phyloP scores from a whole-genome alignment of 2,329 filamentous ascomycete genomes.

The Colletotrichum lupini region DNA sequence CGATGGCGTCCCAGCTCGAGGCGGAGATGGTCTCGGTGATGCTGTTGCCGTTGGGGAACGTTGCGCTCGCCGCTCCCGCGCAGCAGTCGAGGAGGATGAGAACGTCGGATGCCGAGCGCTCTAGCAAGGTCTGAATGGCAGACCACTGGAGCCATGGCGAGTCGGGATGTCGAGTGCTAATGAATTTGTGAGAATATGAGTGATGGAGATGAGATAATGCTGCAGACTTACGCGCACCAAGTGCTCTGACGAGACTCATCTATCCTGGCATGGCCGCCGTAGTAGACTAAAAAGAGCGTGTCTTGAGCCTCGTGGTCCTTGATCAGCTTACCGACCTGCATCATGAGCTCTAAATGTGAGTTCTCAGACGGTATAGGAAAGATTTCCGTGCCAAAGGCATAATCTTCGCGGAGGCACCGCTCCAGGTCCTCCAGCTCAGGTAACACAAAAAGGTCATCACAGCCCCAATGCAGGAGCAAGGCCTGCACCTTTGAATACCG shows the following conservation, averaged over 20 bases:
- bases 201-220: background rate
- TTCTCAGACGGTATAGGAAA: slow-evolving; percentile 70
- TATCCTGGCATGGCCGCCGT: slow-evolving; percentile 69
- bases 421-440: slow-evolving; percentile 68
- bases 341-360: slow-evolving; percentile 67
- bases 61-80: slow-evolving; percentile 69
- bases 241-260: slow-evolving; percentile 70
- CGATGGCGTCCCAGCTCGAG: slow-evolving; percentile 71
- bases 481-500: slow-evolving; percentile 67
- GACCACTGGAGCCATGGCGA: slow-evolving; percentile 71
- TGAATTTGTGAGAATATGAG: background rate
- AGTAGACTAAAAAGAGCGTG: slow-evolving; percentile 68
- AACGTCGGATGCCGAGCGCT: slow-evolving; percentile 67
- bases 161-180: slow-evolving; percentile 59
- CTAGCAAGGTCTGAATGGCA: slow-evolving; percentile 68
- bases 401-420: slow-evolving; percentile 64
- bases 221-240: slow-evolving; percentile 65
- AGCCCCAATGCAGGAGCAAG: slow-evolving; percentile 67
- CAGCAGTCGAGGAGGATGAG: slow-evolving; percentile 70
- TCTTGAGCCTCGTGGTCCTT: slow-evolving; percentile 66
- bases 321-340: slow-evolving; percentile 66
- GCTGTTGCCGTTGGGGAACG: slow-evolving; percentile 67
- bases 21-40: slow-evolving; percentile 72
- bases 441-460: slow-evolving; percentile 68
- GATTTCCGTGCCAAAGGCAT: slow-evolving; percentile 66